Evolutionary conservation across 2,329 filamentous ascomycete species (phyloP).

Genomic region (Talaromyces sp.): DNA sequence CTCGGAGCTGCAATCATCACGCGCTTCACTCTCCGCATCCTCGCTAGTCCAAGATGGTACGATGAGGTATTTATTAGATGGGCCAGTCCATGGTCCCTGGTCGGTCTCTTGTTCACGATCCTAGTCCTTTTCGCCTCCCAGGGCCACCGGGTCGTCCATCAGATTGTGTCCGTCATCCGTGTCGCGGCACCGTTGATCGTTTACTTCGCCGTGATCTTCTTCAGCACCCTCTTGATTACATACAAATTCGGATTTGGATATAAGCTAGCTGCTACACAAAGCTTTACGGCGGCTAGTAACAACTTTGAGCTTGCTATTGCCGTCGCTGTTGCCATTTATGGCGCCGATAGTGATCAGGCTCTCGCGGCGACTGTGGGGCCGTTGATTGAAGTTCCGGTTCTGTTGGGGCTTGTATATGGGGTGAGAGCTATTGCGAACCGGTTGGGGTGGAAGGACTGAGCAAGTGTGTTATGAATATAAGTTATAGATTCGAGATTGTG

Average conservation of each 20-base stretch:
- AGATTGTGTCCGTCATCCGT: conserved; percentile 77
- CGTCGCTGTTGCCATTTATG: conserved; percentile 78
- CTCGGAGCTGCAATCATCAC: conserved; percentile 76
- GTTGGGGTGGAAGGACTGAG: conserved; percentile 51
- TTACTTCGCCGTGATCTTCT: conserved; percentile 76
- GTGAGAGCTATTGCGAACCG: conserved; percentile 55
- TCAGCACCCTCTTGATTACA: conserved; percentile 60
- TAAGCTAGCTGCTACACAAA: conserved; percentile 67
- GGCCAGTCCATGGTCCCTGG: conserved; percentile 69
- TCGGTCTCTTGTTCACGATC: conserved; percentile 84
- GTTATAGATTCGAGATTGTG: too few species aligned
- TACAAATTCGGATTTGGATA: conserved; percentile 71
- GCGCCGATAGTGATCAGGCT: conserved; percentile 72
- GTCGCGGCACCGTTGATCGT: conserved; percentile 77
- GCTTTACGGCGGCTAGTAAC: conserved; percentile 86
- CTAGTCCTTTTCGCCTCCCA: conserved; percentile 81
- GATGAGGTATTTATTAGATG: conserved; percentile 66
- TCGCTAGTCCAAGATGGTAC: conserved; percentile 59
- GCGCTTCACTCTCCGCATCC: conserved; percentile 58
- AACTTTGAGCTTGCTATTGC: conserved; percentile 93
- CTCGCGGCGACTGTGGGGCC: conserved; percentile 80
- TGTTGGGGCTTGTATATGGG: conserved; percentile 73
- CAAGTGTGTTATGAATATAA: too few species aligned
- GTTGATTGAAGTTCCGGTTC: conserved; percentile 79
- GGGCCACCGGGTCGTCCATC: conserved; percentile 70